Evolutionary conservation across 140 eudicot species (phyloP), one percentile per base, ranked within the genome.

Genomic region (Cichorium intybus): DNA sequence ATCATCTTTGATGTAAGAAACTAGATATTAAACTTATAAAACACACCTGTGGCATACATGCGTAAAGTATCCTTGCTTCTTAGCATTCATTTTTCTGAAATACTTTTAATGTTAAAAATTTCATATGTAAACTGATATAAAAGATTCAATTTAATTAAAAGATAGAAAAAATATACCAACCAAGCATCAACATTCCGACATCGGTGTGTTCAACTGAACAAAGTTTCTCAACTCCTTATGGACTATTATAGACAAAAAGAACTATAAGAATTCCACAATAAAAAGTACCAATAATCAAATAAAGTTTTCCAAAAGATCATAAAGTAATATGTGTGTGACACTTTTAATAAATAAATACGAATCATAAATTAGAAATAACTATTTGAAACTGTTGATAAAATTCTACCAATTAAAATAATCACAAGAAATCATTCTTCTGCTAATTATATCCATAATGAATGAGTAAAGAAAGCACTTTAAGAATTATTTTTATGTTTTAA

Each of bases 161-260:
- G 18, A 21, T 18, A 59, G 26, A 41, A 21, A 51, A 28, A 73
- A 55, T 81, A 70, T 74, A 86, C 95, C 97, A 86, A 70, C 93
- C 97, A 66, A 86, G 93, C 97, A 90, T 80, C 77, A 90, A 71
- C 37, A 90, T 80, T 77, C 80, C 79, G 70, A 84, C 80, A 70
- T 90, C 93, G 10, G 87, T 84, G 78, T 77, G 79, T 37, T 67
- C 89, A 63, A 90, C 95, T 56, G 93, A 84, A 67, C 97, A 90
- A 31, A 90, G 87, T 39, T 70, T 56, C 77, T 84, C 97, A 55
- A 90, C 76, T 17, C 97, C 97, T 72, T 84, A 89, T 52, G 97
- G 97, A 50, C 97, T 86, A 81, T 48, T 21, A n/a, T n/a, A n/a
- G n/a, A n/a, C n/a, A n/a, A n/a, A n/a, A n/a, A n/a, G n/a, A n/a